Evolutionary conservation across 768 basidiomycete species (phyloP).

Genomic region (Lactarius hengduanensis): DNA sequence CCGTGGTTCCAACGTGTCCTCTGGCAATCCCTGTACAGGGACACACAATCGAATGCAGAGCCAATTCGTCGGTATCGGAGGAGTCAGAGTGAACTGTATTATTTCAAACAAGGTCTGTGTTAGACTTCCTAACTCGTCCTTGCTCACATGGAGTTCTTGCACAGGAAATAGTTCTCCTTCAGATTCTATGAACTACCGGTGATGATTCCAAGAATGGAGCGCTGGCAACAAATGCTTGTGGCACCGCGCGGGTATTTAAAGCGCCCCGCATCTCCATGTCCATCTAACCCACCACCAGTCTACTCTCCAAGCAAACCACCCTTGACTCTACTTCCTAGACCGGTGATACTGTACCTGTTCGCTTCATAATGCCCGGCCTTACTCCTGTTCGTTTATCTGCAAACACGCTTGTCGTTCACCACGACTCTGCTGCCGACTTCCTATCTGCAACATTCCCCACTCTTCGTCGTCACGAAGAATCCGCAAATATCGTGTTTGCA

Average conservation of each 20-base stretch:
- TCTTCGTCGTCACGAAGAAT: conserved; percentile 45
- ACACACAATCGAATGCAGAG: neutral
- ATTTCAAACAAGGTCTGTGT: conserved; percentile 17
- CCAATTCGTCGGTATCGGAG: conserved; percentile 11
- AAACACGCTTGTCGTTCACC: conserved; percentile 38
- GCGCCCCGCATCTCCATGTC: neutral
- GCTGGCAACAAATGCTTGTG: conserved; percentile 6
- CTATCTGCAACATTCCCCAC: conserved; percentile 43
- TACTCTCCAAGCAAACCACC: conserved; percentile 2
- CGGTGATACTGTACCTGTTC: neutral
- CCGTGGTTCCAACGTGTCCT: neutral
- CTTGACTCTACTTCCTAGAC: neutral
- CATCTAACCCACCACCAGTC: neutral
- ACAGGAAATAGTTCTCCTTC: conserved; percentile 19
- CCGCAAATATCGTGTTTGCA: conserved; percentile 53
- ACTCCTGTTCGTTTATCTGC: conserved; percentile 31
- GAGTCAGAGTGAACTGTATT: conserved; percentile 17
- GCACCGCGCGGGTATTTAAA: conserved; percentile 20
- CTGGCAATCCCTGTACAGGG: conserved; percentile 5
- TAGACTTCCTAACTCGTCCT: conserved; percentile 16
- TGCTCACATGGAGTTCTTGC: conserved; percentile 24
- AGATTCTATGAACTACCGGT: conserved; percentile 12
- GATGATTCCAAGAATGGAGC: conserved; percentile 9
- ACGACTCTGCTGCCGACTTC: conserved; percentile 42
- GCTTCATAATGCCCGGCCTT: conserved; percentile 36